A percentile compares a stretch with the other conserved stretches of the same genome.
Evolutionary conservation across 73 alveolate species (phyloP).

Genomic region (Paraurostyla sp.): DNA sequence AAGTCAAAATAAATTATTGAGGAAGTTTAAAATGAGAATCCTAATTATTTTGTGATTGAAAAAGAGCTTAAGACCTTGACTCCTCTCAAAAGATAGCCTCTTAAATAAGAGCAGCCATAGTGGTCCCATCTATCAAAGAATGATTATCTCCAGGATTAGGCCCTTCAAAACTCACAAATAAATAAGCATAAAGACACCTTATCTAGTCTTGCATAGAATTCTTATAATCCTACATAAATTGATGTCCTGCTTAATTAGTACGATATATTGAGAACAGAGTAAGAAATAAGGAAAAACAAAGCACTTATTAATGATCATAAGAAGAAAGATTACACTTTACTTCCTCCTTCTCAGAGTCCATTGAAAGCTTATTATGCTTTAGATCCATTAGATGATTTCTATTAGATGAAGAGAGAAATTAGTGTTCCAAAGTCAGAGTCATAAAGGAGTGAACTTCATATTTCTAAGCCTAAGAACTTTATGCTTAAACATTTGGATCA

Average conservation of each 20-base stretch:
- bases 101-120: too few relatives aligned
- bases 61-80: background rate
- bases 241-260: conserved; percentile 7
- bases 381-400: conserved; percentile 19
- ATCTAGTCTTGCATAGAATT: background rate
- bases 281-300: background rate
- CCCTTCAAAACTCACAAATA: background rate
- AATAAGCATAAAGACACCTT: background rate
- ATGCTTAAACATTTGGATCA: conserved; percentile 34
- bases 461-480: conserved; percentile 16
- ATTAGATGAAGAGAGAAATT: background rate
- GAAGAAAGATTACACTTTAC: background rate
- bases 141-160: too few relatives aligned
- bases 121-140: too few relatives aligned
- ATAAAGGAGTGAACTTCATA: background rate
- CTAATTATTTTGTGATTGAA: conserved; percentile 15
- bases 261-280: background rate
- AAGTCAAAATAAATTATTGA: background rate
- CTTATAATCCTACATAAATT: background rate
- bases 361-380: conserved; percentile 21
- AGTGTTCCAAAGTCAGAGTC: background rate
- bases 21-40: background rate
- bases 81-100: background rate
- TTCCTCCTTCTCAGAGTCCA: background rate
- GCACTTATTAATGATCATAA: background rate